phyloP scores from a whole-genome alignment of 148 eudicot genomes.

The Cornus kousa region DNA sequence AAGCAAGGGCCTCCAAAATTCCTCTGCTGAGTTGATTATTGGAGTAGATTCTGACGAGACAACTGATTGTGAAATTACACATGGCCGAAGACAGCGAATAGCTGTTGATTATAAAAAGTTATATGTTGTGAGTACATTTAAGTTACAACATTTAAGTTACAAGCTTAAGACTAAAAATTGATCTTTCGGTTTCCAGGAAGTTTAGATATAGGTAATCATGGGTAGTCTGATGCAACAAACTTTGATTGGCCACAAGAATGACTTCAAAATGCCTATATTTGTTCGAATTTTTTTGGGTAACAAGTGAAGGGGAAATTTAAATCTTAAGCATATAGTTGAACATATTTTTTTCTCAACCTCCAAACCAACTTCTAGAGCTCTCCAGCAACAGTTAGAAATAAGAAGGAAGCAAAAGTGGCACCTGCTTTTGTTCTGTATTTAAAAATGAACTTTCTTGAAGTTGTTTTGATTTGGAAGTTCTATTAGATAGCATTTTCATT shows the following conservation, averaged over 20 bases:
- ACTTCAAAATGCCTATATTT: not conserved
- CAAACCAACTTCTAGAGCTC: not conserved
- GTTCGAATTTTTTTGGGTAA: not conserved
- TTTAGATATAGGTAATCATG: not conserved
- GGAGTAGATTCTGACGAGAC: conserved; percentile 41
- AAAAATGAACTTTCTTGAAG: not conserved
- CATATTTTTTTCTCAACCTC: not conserved
- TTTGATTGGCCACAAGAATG: not conserved
- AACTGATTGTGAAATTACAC: conserved; percentile 50
- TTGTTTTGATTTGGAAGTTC: not conserved
- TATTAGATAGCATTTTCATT: not conserved
- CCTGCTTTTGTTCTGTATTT: not conserved
- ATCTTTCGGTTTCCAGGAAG: not conserved
- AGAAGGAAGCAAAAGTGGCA: not conserved
- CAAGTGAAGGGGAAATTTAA: too few relatives aligned
- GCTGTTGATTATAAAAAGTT: conserved; percentile 76
- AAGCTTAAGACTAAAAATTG: not conserved
- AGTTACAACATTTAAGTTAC: not conserved
- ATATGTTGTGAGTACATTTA: conserved; percentile 65
- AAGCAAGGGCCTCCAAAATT: conserved; percentile 21
- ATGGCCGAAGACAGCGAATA: conserved; percentile 66
- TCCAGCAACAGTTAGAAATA: not conserved
- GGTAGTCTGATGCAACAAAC: not conserved
- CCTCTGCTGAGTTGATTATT: conserved; percentile 22
- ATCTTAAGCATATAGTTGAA: not conserved